These are phyloP conservation scores for Thuja plicata DNA, from an alignment of 83 land plant genomes.

Conservation along the genomic window DNA sequence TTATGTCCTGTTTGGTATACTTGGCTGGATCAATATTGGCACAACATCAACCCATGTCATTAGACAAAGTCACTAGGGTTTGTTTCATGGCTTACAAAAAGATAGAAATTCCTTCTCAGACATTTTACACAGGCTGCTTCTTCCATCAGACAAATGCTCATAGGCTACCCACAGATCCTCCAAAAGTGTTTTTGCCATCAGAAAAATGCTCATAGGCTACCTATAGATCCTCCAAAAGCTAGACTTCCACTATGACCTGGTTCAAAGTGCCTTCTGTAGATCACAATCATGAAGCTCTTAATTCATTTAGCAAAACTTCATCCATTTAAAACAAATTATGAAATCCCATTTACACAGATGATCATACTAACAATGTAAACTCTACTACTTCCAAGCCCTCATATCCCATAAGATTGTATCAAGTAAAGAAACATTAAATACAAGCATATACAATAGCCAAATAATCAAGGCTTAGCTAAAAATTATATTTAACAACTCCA, in stretches of 20 bases:
- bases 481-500: too few relatives aligned
- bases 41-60: too few relatives aligned
- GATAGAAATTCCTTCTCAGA: constrained; percentile 90
- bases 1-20: neutral
- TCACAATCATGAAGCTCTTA: neutral
- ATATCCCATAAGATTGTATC: too few relatives aligned
- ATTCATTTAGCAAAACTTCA: neutral
- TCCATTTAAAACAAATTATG: neutral
- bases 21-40: neutral
- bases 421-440: too few relatives aligned
- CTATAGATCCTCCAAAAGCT: neutral
- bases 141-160: too few relatives aligned
- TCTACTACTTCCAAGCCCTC: too few relatives aligned
- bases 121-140: constrained; percentile 88
- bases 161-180: too few relatives aligned
- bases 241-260: neutral
- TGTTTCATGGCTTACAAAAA: constrained; percentile 72
- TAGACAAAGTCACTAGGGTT: neutral
- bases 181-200: constrained; percentile 43
- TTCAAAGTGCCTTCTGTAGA: neutral
- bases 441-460: too few relatives aligned
- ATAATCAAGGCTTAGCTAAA: too few relatives aligned
- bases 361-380: neutral
- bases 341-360: neutral
- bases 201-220: neutral